Base-by-base conservation (phyloP, 129 eudicot genomes). In the Centaurea solstitialis region DNA sequence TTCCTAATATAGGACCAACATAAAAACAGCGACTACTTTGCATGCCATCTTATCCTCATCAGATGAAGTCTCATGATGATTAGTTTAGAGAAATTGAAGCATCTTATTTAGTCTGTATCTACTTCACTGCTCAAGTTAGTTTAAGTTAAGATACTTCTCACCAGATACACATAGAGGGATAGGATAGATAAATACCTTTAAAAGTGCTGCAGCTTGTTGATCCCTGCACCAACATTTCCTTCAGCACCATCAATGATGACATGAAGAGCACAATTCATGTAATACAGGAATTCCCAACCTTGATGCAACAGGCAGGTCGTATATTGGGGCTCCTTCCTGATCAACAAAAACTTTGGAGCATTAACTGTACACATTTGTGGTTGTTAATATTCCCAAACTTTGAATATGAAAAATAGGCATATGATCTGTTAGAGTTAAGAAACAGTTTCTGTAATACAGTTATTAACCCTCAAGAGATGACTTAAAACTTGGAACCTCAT, bases 141-240 rank as follows among this genome's bases (percentile, higher is more conserved):
- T 50, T 17, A 50, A 50, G 18, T 59, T 20, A 59, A 3, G 67
- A 59, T 26, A 62, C 13, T 64, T 64, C 13, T 18, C 67, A 74
- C 62, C 66, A 47, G 7, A 24, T 62, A 47, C 30, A 28, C 21
- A 57, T 17, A 70, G 20, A 22, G 17, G 26, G 21, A 73, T 28
- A 40, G 57, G 76, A 77, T 79, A 53, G 21, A 78, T 24, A 35
- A 7, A 75, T 67, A 85, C 84, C 87, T 80, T 75, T 45, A 26
- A 37, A 76, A 81, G 64, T 57, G 35, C 61, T 38, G 79, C 76
- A 37, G 76, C 76, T 41, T 80, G 71, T 64, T 41, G 79, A 68
- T 17, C 81, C 61, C 21, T 76, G 73, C 21, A 73, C 75, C 73
- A 47, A 40, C 39, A 70, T 12, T 64, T 76, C 75, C 59, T 84